phyloP scores from a whole-genome alignment of 352 stramenopile species.

The Peronospora belbahrii region DNA sequence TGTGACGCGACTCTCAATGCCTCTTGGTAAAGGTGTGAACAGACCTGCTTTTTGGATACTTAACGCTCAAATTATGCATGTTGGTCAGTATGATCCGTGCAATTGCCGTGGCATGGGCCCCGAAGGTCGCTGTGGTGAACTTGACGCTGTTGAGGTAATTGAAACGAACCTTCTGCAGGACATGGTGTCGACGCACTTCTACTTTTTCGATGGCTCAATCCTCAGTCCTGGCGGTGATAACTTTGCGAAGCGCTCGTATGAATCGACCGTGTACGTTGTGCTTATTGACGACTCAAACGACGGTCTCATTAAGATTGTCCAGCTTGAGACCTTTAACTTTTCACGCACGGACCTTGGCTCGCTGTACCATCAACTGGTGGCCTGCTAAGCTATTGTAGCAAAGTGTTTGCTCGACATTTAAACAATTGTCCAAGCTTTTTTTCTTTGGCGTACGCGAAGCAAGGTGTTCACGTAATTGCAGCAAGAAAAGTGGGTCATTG shows the following conservation, averaged over 20 bases:
- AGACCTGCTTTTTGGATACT: conserved; percentile 55
- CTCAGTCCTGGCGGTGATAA: conserved; percentile 35
- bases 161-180: conserved; percentile 30
- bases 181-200: conserved; percentile 53
- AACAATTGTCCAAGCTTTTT: too few relatives aligned
- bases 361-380: conserved; percentile 27
- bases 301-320: conserved; percentile 53
- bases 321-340: conserved; percentile 51
- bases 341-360: conserved; percentile 19
- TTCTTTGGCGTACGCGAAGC: neutral
- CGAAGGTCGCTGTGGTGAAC: conserved; percentile 49
- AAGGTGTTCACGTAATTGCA: conserved; percentile 5
- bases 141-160: conserved; percentile 64
- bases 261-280: conserved; percentile 44
- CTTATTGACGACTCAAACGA: conserved; percentile 47
- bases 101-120: conserved; percentile 56
- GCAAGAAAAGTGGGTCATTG: conserved; percentile 2
- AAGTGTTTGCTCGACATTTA: neutral
- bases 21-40: conserved; percentile 30
- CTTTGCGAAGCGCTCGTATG: conserved; percentile 30
- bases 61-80: conserved; percentile 45
- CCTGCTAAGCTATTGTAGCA: conserved; percentile 14
- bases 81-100: conserved; percentile 53
- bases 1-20: conserved; percentile 54
- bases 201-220: conserved; percentile 48